Conservation (phyloP, 2,329 filamentous ascomycete species). For the Monascus ruber region DNA sequence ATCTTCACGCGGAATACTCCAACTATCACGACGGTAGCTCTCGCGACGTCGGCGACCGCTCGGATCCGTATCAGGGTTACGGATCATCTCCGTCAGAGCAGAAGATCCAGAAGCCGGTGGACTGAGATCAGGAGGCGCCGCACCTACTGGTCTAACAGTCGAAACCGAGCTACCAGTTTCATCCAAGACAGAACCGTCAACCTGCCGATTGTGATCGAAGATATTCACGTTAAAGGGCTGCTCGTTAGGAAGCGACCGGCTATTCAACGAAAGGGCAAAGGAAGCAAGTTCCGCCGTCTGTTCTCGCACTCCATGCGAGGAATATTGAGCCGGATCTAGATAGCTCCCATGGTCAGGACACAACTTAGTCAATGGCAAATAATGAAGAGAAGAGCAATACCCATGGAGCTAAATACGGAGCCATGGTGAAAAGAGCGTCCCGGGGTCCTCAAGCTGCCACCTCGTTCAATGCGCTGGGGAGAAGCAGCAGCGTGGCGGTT, state of each 20-base stretch:
- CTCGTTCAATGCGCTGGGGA: constrained; percentile 15
- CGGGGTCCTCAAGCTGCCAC: constrained; percentile 28
- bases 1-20: constrained; percentile 10
- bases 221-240: constrained; percentile 20
- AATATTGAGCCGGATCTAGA: constrained; percentile 60
- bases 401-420: constrained; percentile 31
- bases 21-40: constrained; percentile 2
- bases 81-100: constrained; percentile 41
- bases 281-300: constrained; percentile 79
- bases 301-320: constrained; percentile 64
- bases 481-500: constrained; percentile 15
- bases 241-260: constrained; percentile 13
- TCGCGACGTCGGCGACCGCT: constrained; percentile 2
- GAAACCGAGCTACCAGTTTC: constrained; percentile 6
- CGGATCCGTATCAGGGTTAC: constrained; percentile 23
- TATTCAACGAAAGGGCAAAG: constrained; percentile 54
- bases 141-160: not conserved
- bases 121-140: constrained; percentile 2
- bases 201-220: constrained; percentile 11
- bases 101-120: constrained; percentile 27
- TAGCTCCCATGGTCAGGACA: constrained; percentile 27
- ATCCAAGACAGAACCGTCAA: constrained; percentile 4
- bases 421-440: constrained; percentile 35
- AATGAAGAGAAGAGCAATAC: constrained; percentile 10
- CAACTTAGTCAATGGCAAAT: constrained; percentile 9